Percentiles rank a stretch among this genome's conserved stretches.
These are phyloP conservation scores for Sugiyamaella qingdaonensis DNA, from an alignment of 805 yeast genomes.

Conservation along the genomic window DNA sequence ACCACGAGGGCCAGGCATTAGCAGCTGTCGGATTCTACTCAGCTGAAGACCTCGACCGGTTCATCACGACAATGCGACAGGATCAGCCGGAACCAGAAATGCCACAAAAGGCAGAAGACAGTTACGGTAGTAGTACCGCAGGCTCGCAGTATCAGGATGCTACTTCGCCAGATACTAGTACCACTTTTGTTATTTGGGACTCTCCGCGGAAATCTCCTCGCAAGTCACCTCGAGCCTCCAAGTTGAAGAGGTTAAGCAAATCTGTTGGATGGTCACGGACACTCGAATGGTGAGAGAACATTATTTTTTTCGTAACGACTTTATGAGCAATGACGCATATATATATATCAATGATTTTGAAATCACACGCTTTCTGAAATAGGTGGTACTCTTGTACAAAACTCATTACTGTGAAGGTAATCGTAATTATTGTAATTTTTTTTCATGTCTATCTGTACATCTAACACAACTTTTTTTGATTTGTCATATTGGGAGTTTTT, in stretches of 20 bases:
- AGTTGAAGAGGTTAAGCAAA: not conserved
- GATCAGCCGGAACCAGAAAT: no score
- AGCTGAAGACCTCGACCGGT: constrained; percentile 10
- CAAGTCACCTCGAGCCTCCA: not conserved
- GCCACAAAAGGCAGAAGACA: no score
- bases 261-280: not conserved
- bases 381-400: no score
- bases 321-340: not conserved
- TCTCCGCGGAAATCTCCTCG: not conserved
- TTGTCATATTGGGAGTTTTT: not conserved
- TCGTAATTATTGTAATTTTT: not conserved
- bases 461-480: not conserved
- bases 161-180: no score
- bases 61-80: not conserved
- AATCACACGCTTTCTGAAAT: no score
- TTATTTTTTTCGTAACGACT: not conserved
- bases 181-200: no score
- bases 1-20: not conserved
- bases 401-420: no score
- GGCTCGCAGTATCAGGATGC: no score
- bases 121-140: no score
- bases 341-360: no score
- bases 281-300: not conserved
- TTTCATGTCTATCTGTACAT: not conserved
- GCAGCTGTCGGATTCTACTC: constrained; percentile 11